Evolutionary conservation across 371 early-diverging fungal genomes (phyloP).

Genomic region (Apophysomyces variabilis): DNA sequence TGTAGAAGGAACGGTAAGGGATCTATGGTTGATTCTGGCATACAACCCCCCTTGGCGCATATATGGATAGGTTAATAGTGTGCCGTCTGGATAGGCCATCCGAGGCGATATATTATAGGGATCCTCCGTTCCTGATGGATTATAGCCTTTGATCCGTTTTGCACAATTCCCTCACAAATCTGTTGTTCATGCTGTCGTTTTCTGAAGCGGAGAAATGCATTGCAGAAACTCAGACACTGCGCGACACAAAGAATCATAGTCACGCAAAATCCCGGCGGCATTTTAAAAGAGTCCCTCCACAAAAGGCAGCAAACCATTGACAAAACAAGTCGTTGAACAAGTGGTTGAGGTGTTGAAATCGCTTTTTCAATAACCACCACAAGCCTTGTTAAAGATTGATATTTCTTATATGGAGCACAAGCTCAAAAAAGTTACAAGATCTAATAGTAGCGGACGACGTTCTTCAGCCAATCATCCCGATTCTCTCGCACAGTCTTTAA

Average conservation of each 20-base stretch:
- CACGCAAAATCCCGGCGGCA: neutral
- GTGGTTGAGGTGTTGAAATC: slow-evolving; percentile 12
- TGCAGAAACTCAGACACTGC: too few relatives aligned
- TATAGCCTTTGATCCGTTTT: too few relatives aligned
- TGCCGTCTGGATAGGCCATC: too few relatives aligned
- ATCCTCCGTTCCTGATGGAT: too few relatives aligned
- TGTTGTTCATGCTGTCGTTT: too few relatives aligned
- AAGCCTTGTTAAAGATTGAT: neutral
- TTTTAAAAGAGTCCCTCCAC: slow-evolving; percentile 8
- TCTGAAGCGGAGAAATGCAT: too few relatives aligned
- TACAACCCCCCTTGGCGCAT: too few relatives aligned
- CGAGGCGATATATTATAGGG: too few relatives aligned
- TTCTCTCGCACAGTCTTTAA: slow-evolving; percentile 14
- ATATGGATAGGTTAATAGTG: too few relatives aligned
- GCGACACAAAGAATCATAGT: neutral
- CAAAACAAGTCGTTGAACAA: slow-evolving; percentile 9
- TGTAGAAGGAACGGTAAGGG: too few relatives aligned
- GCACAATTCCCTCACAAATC: too few relatives aligned
- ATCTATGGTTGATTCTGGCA: too few relatives aligned
- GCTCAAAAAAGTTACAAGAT: slow-evolving; percentile 23
- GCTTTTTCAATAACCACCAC: slow-evolving; percentile 7
- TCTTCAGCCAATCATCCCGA: slow-evolving; percentile 12
- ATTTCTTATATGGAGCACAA: slow-evolving; percentile 26
- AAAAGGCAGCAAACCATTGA: slow-evolving; percentile 9
- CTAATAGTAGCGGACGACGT: slow-evolving; percentile 26